Evolutionary conservation across 176 grass and related monocot species (phyloP).

Genomic region (Calamus simplicifolius): DNA sequence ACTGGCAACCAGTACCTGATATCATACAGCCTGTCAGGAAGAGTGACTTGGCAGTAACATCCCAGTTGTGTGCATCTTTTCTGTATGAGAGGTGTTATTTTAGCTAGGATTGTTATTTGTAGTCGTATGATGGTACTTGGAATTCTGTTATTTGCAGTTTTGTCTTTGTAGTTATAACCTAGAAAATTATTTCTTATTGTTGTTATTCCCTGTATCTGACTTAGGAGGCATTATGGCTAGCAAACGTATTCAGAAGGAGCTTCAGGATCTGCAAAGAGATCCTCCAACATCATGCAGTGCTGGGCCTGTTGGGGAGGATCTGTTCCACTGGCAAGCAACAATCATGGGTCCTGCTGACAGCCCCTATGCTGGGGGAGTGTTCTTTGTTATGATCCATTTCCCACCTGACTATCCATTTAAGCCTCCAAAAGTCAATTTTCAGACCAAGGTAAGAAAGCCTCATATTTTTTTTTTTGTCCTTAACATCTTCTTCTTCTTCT

Average conservation of each 20-base stretch:
- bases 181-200: neutral
- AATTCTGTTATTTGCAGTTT: no score
- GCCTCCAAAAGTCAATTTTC: slow-evolving; percentile 39
- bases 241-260: slow-evolving; percentile 37
- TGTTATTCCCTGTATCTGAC: neutral
- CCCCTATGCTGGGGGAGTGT: slow-evolving; percentile 29
- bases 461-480: neutral
- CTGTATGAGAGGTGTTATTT: no score
- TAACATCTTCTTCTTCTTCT: neutral
- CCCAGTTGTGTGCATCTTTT: no score
- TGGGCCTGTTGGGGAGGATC: slow-evolving; percentile 27
- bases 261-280: slow-evolving; percentile 32
- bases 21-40: no score
- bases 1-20: no score
- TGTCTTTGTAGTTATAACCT: no score
- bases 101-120: no score
- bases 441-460: slow-evolving; percentile 26
- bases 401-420: slow-evolving; percentile 43
- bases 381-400: slow-evolving; percentile 35
- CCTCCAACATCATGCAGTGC: slow-evolving; percentile 29
- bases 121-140: no score
- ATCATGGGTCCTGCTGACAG: slow-evolving; percentile 36
- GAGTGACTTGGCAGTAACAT: no score
- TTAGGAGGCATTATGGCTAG: slow-evolving; percentile 19
- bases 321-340: slow-evolving; percentile 41